phyloP scores from a whole-genome alignment of 108 stramenopile species.

The Fragilaria crotonensis region DNA sequence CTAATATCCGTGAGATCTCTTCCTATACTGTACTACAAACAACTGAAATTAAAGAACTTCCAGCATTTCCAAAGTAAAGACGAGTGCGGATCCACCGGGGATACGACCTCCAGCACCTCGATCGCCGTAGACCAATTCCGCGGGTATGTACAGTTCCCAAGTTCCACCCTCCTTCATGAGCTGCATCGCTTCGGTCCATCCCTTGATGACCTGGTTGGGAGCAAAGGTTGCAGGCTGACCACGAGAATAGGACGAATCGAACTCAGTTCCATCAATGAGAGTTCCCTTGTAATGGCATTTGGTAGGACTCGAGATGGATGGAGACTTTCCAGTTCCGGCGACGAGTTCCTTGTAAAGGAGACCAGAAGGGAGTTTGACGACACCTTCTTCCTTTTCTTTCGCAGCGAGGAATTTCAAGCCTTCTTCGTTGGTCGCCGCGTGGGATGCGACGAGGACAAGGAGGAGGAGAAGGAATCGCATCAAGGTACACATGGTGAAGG shows the following conservation, averaged over 20 bases:
- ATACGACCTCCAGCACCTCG: conserved; percentile 68
- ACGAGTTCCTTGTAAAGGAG: conserved; percentile 81
- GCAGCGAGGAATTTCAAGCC: conserved; percentile 65
- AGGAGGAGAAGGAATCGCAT: background rate
- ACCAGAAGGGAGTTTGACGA: conserved; percentile 65
- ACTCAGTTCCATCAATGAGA: conserved; percentile 80
- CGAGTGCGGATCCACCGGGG: conserved; percentile 65
- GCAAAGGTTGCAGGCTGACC: conserved; percentile 82
- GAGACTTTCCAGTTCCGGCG: conserved; percentile 50
- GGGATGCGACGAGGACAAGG: background rate
- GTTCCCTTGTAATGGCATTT: conserved; percentile 89
- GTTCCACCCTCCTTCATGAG: conserved; percentile 86
- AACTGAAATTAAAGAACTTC: conserved; percentile 25
- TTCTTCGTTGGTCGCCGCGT: conserved; percentile 59
- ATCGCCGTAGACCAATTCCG: conserved; percentile 88
- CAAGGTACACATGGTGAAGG: background rate
- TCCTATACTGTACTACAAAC: background rate
- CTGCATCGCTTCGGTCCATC: conserved; percentile 90
- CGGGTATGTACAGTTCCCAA: conserved; percentile 94
- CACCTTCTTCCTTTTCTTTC: conserved; percentile 65
- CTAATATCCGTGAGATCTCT: no score
- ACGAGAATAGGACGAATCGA: conserved; percentile 82
- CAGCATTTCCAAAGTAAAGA: conserved; percentile 89
- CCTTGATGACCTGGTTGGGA: conserved; percentile 88
- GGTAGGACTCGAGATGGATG: conserved; percentile 59